Percentiles rank a stretch among this genome's conserved stretches.
phyloP scores from a whole-genome alignment of 805 yeast genomes.

The Starmerella asiatica region DNA sequence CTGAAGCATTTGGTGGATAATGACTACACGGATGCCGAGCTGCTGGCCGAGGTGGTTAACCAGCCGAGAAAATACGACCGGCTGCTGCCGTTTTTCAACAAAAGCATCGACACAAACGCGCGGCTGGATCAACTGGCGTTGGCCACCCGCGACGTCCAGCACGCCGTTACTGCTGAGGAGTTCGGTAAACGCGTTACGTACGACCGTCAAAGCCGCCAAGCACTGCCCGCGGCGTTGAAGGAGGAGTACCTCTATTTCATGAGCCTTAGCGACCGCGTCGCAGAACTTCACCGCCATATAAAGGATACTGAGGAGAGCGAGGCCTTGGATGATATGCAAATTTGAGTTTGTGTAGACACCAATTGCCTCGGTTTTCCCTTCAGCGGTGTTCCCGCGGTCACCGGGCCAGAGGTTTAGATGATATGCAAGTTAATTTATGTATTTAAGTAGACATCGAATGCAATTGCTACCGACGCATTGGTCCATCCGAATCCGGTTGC shows the following conservation, averaged over 20 bases:
- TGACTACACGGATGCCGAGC: constrained; percentile 23
- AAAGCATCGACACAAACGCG: constrained; percentile 25
- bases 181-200: constrained; percentile 16
- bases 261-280: constrained; percentile 59
- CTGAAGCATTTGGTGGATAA: constrained; percentile 25
- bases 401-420: no score
- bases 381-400: no score
- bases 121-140: constrained; percentile 23
- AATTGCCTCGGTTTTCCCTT: no score
- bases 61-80: constrained; percentile 23
- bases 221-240: constrained; percentile 26
- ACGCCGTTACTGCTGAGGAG: constrained; percentile 26
- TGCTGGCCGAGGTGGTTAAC: constrained; percentile 22
- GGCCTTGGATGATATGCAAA: constrained; percentile 9
- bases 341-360: not conserved
- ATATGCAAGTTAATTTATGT: not conserved
- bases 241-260: constrained; percentile 56
- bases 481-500: constrained; percentile 99
- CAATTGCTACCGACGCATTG: constrained; percentile 53
- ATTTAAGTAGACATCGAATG: constrained; percentile 4
- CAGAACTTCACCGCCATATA: constrained; percentile 48
- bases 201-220: constrained; percentile 15
- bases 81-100: constrained; percentile 25
- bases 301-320: constrained; percentile 15
- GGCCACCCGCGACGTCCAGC: constrained; percentile 26